Evolutionary conservation across 495 filamentous ascomycete species (phyloP), one percentile per base, ranked within the genome.

Genomic region (Annulohypoxylon maeteangense): DNA sequence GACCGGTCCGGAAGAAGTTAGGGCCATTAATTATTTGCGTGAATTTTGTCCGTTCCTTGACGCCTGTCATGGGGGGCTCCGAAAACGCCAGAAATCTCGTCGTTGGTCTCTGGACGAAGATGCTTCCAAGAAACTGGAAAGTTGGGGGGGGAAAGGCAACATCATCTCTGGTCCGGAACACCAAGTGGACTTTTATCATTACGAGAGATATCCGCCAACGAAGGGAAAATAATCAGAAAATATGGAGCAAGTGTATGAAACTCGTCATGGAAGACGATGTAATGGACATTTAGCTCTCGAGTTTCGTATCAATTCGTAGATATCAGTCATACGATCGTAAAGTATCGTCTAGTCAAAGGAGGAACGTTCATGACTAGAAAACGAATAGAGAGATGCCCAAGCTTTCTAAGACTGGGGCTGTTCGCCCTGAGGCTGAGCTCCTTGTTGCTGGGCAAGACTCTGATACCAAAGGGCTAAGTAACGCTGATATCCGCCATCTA

Each of bases 381-480:
- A 25, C 23, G 31, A 12, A 20, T 4, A 29, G 29, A 7, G 5
- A 42, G 11, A 18, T 18, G 11, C 36, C 32, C 56, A 76, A 31
- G 68, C 65, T 23, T 68, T 71, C 0, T 74, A 74, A 60, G 74
- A 71, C 16, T 69, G 72, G 12, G 70, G 62, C 16, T 70, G 27
- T 12, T 78, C 76, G 18, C 71, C 74, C 20, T 70, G 38, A 27
- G 76, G 55, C 18, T 69, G 68, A 45, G 56, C 29, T 32, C 62
- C 76, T 10, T 60, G 54, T 42, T 76, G 82, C 76, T 88, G 78
- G 34, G 83, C 82, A 58, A 85, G 69, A 36, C 82, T 81, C 51
- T 86, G 83, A 76, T 90, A 90, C 88, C 88, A 91, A 62, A 90
- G 78, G n/a, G 87, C 85, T 8, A 87, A 66, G 71, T 90, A 90